Base-by-base conservation (phyloP, 208 protist genomes). In the Acanthamoeba royreba region DNA sequence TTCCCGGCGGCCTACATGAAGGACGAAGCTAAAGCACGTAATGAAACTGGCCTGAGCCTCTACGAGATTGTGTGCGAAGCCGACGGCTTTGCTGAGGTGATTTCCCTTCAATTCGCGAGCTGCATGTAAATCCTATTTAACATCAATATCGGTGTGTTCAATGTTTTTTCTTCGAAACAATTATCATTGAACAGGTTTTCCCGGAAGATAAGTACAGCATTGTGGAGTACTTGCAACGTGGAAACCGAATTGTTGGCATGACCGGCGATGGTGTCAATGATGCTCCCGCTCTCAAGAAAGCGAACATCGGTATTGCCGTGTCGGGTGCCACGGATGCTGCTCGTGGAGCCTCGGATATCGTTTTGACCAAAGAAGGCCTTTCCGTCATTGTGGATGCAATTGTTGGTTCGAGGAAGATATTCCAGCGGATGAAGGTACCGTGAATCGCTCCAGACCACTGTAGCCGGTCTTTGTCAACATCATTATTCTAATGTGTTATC, bases 231-330 rank as follows among this genome's bases (percentile, higher is more conserved):
- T 97, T 99, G 61, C 98, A 98, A 87, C 95, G 98, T 81, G 93
- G 95, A 28, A 97, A 97, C 40, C 98, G 98, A 95, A 97, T 98
- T 35, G 97, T 98, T 42, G 98, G 98, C 89, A 99, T 99, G 98
- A 99, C 98, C 66, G 99, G 99, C 88, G 99, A 99, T 96, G 99
- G 98, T 83, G 98, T 99, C 7, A 99, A 99, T 96, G 98, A 99
- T 94, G 97, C 98, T 31, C 98, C 98, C 53, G 98, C 98, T 25
- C 94, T 99, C 74, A 99, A 99, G 96, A 96, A 97, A 66, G 98
- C 98, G n/a, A 97, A 99, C 96, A 98, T 99, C 88, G 98, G 98
- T 77, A 98, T 99, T 96, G 98, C 98, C 72, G 98, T 99, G 49
- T 96, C 98, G 69, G 98, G 97, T 79, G 95, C 98, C 55, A 99